Evolutionary conservation across 495 filamentous ascomycete genomes (phyloP), one percentile per base, ranked within the genome.

Genomic region (Hypoxylon trugodes): DNA sequence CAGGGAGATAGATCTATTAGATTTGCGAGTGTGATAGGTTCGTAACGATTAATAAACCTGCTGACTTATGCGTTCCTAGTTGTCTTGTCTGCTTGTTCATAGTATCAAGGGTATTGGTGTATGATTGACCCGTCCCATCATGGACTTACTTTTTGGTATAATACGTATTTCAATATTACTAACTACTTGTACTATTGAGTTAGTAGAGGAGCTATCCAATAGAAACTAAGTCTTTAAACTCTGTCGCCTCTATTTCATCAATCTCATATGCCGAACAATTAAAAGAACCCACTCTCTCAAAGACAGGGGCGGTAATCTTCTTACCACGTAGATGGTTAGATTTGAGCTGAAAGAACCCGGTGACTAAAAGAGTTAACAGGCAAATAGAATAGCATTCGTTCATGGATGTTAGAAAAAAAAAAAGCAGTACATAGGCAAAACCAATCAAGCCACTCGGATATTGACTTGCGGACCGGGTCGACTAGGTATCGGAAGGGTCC

Each of bases 401-500:
- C n/a, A n/a, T n/a, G n/a, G n/a, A n/a, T n/a, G n/a, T n/a, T n/a
- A n/a, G n/a, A n/a, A 51, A 21, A 45, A 47, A 42, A 61, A 38
- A 40, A 5, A 48, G 8, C 16, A 32, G n/a, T 18, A 28, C 8
- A 13, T 48, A 28, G 30, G 21, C 36, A 54, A 16, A 43, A 33
- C 54, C 33, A 42, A 54, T 43, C 40, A 47, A 47, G 38, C 41
- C 59, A 22, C 4, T 57, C 53, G 48, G 54, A 54, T 59, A 38
- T 41, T 50, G 15, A 42, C 40, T 54, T 48, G 48, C 47, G 54
- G 54, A 35, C 61, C 47, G 61, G 54, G 38, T 58, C 32, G 25
- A 45, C 22, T 38, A n/a, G n/a, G n/a, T n/a, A 15, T 57, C 60
- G 60, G 60, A 35, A 52, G 40, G 47, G 46, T 25, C 60, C 53